These are phyloP conservation scores for Gamsiella multidivaricata DNA, from an alignment of 192 early-diverging fungal genomes.

Conservation along the genomic window DNA sequence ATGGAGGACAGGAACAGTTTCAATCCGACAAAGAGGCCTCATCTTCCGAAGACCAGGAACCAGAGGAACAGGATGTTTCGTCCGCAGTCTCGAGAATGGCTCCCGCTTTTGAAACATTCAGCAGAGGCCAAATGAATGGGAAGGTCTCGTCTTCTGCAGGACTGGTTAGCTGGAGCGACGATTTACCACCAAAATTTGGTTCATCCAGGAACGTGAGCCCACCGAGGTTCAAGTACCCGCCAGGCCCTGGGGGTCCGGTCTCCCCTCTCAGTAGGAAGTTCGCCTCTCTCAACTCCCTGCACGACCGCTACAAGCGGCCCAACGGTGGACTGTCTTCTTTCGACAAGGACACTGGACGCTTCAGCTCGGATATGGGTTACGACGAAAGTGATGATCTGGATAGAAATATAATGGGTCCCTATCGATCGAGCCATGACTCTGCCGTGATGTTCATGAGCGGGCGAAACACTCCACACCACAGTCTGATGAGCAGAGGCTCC, in stretches of 20 bases:
- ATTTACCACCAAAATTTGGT: not conserved
- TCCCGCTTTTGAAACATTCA: no score
- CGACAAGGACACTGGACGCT: not conserved
- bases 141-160: no score
- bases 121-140: no score
- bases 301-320: slow-evolving; percentile 17
- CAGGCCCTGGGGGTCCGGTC: not conserved
- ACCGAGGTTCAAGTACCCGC: not conserved
- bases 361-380: slow-evolving; percentile 11
- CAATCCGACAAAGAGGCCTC: not conserved
- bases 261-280: slow-evolving; percentile 21
- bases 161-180: not conserved
- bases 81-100: not conserved
- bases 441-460: slow-evolving; percentile 32
- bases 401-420: not conserved
- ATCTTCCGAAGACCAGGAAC: not conserved
- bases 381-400: slow-evolving; percentile 37
- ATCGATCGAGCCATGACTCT: slow-evolving; percentile 39
- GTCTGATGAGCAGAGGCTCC: slow-evolving; percentile 10
- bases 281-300: slow-evolving; percentile 17
- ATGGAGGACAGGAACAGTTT: not conserved
- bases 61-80: not conserved
- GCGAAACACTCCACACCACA: slow-evolving; percentile 24
- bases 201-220: not conserved
- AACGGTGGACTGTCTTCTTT: not conserved